phyloP scores from a whole-genome alignment of 495 filamentous ascomycete genomes.

The Aspergillus affinis region DNA sequence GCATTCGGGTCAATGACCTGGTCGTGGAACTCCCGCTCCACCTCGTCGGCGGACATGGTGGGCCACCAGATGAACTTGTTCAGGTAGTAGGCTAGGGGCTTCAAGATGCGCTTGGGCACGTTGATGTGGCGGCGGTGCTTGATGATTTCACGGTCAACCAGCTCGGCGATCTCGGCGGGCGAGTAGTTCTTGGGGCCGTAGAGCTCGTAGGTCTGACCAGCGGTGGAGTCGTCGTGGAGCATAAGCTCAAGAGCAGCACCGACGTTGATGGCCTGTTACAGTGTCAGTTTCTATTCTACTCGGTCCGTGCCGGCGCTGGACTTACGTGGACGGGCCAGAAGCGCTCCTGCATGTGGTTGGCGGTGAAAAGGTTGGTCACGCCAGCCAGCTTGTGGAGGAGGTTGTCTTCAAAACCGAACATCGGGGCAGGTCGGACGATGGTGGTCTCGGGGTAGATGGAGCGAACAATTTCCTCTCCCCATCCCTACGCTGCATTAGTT shows the following conservation, averaged over 20 bases:
- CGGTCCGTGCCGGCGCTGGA: slow-evolving; percentile 6
- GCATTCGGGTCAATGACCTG: slow-evolving; percentile 87
- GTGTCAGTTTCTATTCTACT: background rate
- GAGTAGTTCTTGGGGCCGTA: slow-evolving; percentile 93
- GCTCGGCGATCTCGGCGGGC: slow-evolving; percentile 76
- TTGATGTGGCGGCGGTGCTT: slow-evolving; percentile 91
- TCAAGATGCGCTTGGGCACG: slow-evolving; percentile 74
- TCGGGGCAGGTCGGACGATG: slow-evolving; percentile 89
- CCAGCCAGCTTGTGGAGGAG: slow-evolving; percentile 84
- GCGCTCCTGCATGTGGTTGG: slow-evolving; percentile 89
- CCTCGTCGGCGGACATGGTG: slow-evolving; percentile 75
- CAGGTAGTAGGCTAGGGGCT: slow-evolving; percentile 66
- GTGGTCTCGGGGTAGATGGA: slow-evolving; percentile 97
- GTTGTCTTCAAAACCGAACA: slow-evolving; percentile 93
- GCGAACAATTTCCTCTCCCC: slow-evolving; percentile 79
- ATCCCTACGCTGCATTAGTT: slow-evolving; percentile 50
- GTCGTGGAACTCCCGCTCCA: slow-evolving; percentile 93
- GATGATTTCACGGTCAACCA: slow-evolving; percentile 90
- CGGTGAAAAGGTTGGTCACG: slow-evolving; percentile 74
- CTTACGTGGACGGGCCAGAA: slow-evolving; percentile 90
- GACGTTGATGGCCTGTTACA: slow-evolving; percentile 74
- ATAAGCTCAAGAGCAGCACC: slow-evolving; percentile 84
- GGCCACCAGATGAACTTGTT: slow-evolving; percentile 89
- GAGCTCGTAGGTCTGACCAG: slow-evolving; percentile 88
- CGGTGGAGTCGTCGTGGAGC: slow-evolving; percentile 85